Base-by-base conservation (phyloP, 257 asterid genomes). In the Sherardia arvensis region DNA sequence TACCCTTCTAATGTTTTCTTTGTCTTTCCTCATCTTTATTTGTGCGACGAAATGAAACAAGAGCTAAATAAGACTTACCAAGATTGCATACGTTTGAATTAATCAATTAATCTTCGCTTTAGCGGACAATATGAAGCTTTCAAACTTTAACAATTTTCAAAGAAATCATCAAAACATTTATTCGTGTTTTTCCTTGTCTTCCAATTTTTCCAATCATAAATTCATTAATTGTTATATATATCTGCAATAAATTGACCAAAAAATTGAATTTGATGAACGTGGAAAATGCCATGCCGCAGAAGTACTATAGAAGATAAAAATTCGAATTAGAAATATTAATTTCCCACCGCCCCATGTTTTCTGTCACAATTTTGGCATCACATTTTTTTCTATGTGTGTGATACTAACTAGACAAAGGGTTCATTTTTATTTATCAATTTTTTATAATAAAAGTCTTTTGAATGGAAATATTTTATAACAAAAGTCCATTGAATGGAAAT, bases 181-280 rank as follows among this genome's bases (percentile, higher is more conserved):
- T 49, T 62, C 4, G 23, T 59, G 61, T 49, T 59, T 68, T 60
- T 60, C 72, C 34, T 65, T 32, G 61, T 26, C 22, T 60, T 61
- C 53, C 61, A 14, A 53, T 3, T 12, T 49, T 30, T 48, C 23
- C 48, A 61, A 12, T 47, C 59, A 67, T 64, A 28, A 61, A 69
- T 61, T 33, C 53, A 69, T 61, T 61, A 23, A 55, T 8, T 55
- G 20, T 38, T 10, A 38, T 54, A 43, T 10, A 38, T 54, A 43
- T 25, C 23, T 18, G 56, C 10, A 49, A 49, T 49, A 49, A 21
- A 21, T 18, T 18, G 56, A 49, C 26, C 12, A 20, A 49, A 49
- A n/a, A n/a, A n/a, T n/a, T n/a, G n/a, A n/a, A 49, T n/a, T 21
- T 21, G 20, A 43, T 15, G 51, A 43, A 49, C 56, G 56, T 18